phyloP scores from a whole-genome alignment of 2,329 filamentous ascomycete genomes.

The Aschersonia sp. region DNA sequence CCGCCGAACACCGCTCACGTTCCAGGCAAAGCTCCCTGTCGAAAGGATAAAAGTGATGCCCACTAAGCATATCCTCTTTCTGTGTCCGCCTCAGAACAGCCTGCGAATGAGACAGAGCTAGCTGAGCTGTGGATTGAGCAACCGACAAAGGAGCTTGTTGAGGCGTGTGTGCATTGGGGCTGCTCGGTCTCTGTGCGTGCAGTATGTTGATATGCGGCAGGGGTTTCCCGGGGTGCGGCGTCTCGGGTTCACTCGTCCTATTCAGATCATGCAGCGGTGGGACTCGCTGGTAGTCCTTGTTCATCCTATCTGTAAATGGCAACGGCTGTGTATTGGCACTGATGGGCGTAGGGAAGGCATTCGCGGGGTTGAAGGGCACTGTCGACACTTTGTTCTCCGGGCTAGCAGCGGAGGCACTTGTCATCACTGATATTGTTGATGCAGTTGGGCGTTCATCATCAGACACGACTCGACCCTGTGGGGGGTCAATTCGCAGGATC shows the following conservation, averaged over 20 bases:
- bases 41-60: slow-evolving; percentile 66
- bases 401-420: slow-evolving; percentile 41
- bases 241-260: slow-evolving; percentile 37
- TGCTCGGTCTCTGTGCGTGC: slow-evolving; percentile 34
- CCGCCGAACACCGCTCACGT: slow-evolving; percentile 69
- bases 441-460: slow-evolving; percentile 47
- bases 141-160: slow-evolving; percentile 18
- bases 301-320: slow-evolving; percentile 31
- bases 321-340: slow-evolving; percentile 36
- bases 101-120: slow-evolving; percentile 41
- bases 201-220: slow-evolving; percentile 45
- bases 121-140: slow-evolving; percentile 42
- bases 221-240: slow-evolving; percentile 32
- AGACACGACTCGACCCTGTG: slow-evolving; percentile 39
- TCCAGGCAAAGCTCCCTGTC: slow-evolving; percentile 67
- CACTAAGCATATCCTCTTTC: slow-evolving; percentile 80
- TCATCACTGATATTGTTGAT: slow-evolving; percentile 43
- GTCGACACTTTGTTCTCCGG: slow-evolving; percentile 50
- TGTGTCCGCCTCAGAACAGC: slow-evolving; percentile 43
- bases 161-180: slow-evolving; percentile 22
- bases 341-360: slow-evolving; percentile 47
- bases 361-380: slow-evolving; percentile 37
- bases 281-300: slow-evolving; percentile 46
- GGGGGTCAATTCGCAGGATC: slow-evolving; percentile 46
- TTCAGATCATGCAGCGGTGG: slow-evolving; percentile 46